Base-by-base conservation (phyloP, 306 rosid species). In the Prunus padus region DNA sequence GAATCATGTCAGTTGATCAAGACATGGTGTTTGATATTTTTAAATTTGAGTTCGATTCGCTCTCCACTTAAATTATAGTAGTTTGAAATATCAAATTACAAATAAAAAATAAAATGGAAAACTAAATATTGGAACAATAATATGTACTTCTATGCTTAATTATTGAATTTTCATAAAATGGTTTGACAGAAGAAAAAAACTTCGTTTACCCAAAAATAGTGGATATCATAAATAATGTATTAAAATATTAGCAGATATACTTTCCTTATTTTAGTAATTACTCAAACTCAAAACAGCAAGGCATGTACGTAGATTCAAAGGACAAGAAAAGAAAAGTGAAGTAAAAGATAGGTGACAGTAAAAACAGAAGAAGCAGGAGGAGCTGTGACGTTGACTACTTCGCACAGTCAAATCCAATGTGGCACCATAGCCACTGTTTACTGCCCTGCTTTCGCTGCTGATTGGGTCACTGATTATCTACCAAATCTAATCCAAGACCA, bases 11-110 rank as follows among this genome's bases (percentile, higher is more conserved):
- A 37, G 42, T 37, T 37, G 2, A 37, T 37, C 0, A 37, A 6
- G 2, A 7, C 0, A 37, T 0, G 0, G 0, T 7, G 8, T 0
- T 0, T 7, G 0, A 33, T 0, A 0, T 37, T 37, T 37, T 37
- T 37, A 37, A 37, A 37, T 0, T 1, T 0, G 0, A 37, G 7
- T 37, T 37, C 0, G 9, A 37, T 37, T 37, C 7, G 1, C 2
- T 37, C 2, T 1, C n/a, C n/a, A n/a, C n/a, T 37, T 37, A 37
- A 37, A 37, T 37, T 37, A 1, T 0, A 7, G 2, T 6, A 37
- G 9, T 37, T 33, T 6, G 42, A 37, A 37, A 37, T 37, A 37
- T 37, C 42, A 7, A 37, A 37, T 37, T 37, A 9, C 42, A 37
- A 37, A 37, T 37, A 1, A 37, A 33, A 37, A 7, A 37, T 6